These are phyloP conservation scores for Aeminium ludgeri DNA, from an alignment of 495 filamentous ascomycete species.

Conservation along the genomic window DNA sequence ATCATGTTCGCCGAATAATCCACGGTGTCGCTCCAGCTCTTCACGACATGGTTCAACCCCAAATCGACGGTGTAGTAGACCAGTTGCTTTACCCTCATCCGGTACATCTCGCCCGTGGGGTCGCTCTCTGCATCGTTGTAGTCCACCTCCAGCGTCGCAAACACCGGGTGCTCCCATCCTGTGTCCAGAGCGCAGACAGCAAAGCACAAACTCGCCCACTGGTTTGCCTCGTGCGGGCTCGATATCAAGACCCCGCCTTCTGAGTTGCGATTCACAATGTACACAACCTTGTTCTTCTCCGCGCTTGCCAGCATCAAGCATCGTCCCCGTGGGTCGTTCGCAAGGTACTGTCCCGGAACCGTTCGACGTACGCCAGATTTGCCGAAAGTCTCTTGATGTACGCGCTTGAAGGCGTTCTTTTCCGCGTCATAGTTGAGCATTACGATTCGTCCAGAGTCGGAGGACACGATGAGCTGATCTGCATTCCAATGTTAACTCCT, in stretches of 20 bases:
- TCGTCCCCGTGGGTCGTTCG: constrained; percentile 84
- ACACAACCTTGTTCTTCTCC: constrained; percentile 99
- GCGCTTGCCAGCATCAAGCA: constrained; percentile 85
- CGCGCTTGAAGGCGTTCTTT: constrained; percentile 70
- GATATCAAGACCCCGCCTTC: constrained; percentile 92
- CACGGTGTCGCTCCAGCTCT: constrained; percentile 87
- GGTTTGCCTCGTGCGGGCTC: constrained; percentile 92
- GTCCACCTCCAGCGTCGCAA: constrained; percentile 85
- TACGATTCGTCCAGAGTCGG: constrained; percentile 86
- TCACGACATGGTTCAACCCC: constrained; percentile 89
- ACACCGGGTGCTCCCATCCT: constrained; percentile 91
- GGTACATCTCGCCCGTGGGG: constrained; percentile 62
- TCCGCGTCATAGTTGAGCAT: constrained; percentile 83
- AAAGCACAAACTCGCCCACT: constrained; percentile 81
- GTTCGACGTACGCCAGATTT: constrained; percentile 93
- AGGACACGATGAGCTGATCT: constrained; percentile 95
- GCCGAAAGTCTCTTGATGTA: constrained; percentile 93
- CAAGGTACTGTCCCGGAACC: constrained; percentile 87
- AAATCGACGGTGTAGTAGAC: constrained; percentile 97
- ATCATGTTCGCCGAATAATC: constrained; percentile 78
- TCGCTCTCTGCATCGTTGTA: constrained; percentile 87
- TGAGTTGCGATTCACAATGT: constrained; percentile 88
- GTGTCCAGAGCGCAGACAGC: constrained; percentile 76
- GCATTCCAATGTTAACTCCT: constrained; percentile 4
- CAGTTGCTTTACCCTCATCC: constrained; percentile 70